These are phyloP conservation scores for Bodo saltans DNA, from an alignment of 78 protist genomes.

Conservation along the genomic window DNA sequence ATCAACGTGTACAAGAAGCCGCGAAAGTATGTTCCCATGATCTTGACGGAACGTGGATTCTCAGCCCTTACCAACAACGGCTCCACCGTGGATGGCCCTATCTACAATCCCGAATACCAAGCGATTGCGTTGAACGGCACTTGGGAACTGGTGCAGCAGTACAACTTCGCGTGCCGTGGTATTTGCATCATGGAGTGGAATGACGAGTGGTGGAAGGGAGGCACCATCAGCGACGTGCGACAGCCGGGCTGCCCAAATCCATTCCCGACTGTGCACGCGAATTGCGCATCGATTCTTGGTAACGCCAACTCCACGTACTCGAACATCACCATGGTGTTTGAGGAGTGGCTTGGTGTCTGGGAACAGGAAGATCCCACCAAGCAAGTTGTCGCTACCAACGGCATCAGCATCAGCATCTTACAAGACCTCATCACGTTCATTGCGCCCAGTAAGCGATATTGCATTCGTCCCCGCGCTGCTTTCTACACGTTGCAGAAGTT, in stretches of 20 bases:
- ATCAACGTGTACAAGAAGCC: background rate
- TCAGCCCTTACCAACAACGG: background rate
- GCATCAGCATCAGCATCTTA: no score
- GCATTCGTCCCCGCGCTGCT: no score
- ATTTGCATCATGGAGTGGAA: constrained; percentile 11
- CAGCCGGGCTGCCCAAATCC: constrained; percentile 3
- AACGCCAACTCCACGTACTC: background rate
- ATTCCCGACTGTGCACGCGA: background rate
- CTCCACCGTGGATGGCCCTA: no score
- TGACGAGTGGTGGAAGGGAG: constrained; percentile 42
- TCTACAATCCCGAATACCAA: background rate
- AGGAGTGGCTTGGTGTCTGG: constrained; percentile 24
- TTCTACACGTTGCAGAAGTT: no score
- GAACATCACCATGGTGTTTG: constrained; percentile 10
- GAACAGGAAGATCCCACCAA: no score
- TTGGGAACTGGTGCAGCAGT: background rate
- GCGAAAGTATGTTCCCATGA: background rate
- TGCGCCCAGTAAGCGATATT: no score
- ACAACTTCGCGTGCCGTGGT: background rate
- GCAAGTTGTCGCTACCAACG: no score
- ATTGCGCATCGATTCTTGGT: background rate
- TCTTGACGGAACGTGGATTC: constrained; percentile 12
- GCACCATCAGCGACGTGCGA: constrained; percentile 25
- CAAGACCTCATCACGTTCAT: no score
- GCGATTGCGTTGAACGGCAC: background rate